Conservation (phyloP, 345 rosid genomes). For the Atalantia buxifolia region DNA sequence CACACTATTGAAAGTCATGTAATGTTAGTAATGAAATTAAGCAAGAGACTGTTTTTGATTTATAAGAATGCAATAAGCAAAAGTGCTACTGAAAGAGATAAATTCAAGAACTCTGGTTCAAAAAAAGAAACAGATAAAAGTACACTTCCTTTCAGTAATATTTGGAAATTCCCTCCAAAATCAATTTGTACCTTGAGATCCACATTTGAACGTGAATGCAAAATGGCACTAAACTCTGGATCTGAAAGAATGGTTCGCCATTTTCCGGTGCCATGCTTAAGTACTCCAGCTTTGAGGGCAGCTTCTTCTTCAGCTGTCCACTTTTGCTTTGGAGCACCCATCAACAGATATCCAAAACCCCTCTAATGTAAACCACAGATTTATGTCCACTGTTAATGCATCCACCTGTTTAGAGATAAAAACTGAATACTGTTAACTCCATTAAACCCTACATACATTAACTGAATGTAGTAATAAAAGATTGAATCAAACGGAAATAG, state of each 20-base stretch:
- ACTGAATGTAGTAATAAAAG: background rate
- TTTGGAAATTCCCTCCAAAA: background rate
- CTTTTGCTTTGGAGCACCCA: slow-evolving; percentile 99
- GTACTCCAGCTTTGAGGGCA: slow-evolving; percentile 92
- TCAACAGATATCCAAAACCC: slow-evolving; percentile 26
- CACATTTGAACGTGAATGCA: slow-evolving; percentile 88
- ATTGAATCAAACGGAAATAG: background rate
- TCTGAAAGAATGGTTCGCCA: slow-evolving; percentile 98
- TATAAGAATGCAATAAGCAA: background rate
- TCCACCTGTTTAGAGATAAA: slow-evolving; percentile 7
- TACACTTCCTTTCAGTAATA: background rate
- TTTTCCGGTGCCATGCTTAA: slow-evolving; percentile 91
- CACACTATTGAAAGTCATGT: background rate
- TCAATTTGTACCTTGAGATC: slow-evolving; percentile 76
- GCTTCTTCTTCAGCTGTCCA: slow-evolving; percentile 99
- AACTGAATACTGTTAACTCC: background rate
- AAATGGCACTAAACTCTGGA: slow-evolving; percentile 68
- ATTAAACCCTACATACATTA: background rate
- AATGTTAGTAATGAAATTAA: slow-evolving; percentile 4
- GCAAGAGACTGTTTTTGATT: background rate
- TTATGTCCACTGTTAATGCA: slow-evolving; percentile 11
- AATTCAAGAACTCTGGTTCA: background rate
- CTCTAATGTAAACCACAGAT: slow-evolving; percentile 18
- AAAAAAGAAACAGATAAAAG: background rate
- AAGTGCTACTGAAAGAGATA: background rate